These are phyloP conservation scores for Trichoderma oligosporum DNA, from an alignment of 2,329 filamentous ascomycete species.

Conservation along the genomic window DNA sequence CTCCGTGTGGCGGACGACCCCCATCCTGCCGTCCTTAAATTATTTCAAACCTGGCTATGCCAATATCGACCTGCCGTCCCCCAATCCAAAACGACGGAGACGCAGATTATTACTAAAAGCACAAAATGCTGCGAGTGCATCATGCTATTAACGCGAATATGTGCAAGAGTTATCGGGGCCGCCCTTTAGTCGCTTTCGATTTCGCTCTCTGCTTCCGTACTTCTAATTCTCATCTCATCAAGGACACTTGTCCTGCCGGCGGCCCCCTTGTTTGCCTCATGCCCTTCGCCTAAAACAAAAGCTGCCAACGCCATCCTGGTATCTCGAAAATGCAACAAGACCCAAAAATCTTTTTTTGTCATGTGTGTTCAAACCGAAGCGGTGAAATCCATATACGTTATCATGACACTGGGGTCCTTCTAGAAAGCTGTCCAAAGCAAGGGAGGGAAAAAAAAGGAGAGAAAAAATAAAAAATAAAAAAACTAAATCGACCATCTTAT, in stretches of 20 bases:
- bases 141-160: background rate
- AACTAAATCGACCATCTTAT: background rate
- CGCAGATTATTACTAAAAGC: background rate
- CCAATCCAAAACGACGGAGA: constrained; percentile 3
- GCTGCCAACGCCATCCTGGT: constrained; percentile 39
- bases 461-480: background rate
- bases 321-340: constrained; percentile 37
- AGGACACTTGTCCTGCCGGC: background rate
- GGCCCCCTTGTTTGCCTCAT: background rate
- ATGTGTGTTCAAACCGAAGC: constrained; percentile 23
- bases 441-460: background rate
- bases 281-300: constrained; percentile 23
- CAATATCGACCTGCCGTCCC: constrained; percentile 1
- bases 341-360: constrained; percentile 21
- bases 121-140: background rate
- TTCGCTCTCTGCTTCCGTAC: background rate
- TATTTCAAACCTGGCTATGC: constrained; percentile 12
- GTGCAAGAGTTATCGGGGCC: background rate
- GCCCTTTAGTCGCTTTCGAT: background rate
- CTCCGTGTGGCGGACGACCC: background rate
- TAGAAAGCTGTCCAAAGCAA: constrained; percentile 19
- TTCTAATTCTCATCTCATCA: background rate
- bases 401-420: constrained; percentile 30
- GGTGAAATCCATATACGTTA: constrained; percentile 33
- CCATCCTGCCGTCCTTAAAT: background rate